phyloP scores from a whole-genome alignment of 192 early-diverging fungal genomes.

The Rhizophagus sp. region DNA sequence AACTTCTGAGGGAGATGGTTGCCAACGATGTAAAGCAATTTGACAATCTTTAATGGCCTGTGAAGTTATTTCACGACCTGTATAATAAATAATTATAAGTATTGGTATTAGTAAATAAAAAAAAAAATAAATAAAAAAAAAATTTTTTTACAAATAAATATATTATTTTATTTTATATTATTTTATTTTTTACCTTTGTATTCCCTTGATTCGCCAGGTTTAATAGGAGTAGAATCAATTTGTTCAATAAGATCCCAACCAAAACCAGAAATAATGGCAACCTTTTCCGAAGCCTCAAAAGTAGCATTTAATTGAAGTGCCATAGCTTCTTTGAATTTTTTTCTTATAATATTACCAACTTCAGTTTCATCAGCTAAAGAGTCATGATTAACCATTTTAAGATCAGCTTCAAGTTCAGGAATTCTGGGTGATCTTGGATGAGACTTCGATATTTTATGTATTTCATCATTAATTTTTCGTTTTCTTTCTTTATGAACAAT shows the following conservation, averaged over 20 bases:
- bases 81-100: background rate
- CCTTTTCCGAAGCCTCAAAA: slow-evolving; percentile 43
- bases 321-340: slow-evolving; percentile 39
- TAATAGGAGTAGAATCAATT: background rate
- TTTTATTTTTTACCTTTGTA: background rate
- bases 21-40: slow-evolving; percentile 27
- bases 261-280: slow-evolving; percentile 44
- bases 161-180: background rate
- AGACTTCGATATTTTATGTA: slow-evolving; percentile 10
- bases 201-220: background rate
- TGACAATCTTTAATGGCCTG: slow-evolving; percentile 30
- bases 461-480: slow-evolving; percentile 31
- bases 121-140: too few relatives aligned
- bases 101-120: background rate
- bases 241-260: slow-evolving; percentile 30
- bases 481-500: slow-evolving; percentile 9
- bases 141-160: too few relatives aligned
- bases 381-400: slow-evolving; percentile 38
- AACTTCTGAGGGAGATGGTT: slow-evolving; percentile 10
- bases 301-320: slow-evolving; percentile 39
- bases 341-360: slow-evolving; percentile 39
- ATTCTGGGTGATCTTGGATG: slow-evolving; percentile 32
- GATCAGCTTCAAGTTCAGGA: slow-evolving; percentile 36
- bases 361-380: slow-evolving; percentile 35
- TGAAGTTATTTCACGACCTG: background rate